Evolutionary conservation across 257 asterid genomes (phyloP).

Genomic region (Mentha longifolia): DNA sequence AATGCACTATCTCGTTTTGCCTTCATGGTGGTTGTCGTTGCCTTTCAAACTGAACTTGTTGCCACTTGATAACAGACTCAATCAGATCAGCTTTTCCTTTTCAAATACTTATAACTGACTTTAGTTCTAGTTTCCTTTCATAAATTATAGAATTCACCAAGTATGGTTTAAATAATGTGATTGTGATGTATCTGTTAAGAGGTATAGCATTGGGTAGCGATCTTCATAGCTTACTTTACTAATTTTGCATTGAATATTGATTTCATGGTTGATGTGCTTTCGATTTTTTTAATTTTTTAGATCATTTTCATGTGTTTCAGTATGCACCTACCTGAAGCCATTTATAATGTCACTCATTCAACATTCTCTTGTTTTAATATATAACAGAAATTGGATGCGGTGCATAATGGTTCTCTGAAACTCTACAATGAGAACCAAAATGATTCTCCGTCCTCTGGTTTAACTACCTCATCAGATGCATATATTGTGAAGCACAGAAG

Average conservation of each 20-base stretch:
- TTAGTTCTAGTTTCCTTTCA: neutral
- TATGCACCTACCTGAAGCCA: constrained; percentile 18
- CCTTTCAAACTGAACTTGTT: constrained; percentile 18
- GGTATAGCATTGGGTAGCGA: neutral
- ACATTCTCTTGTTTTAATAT: constrained; percentile 30
- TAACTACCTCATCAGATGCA: constrained; percentile 42
- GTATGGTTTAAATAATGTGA: neutral
- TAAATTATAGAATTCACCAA: neutral
- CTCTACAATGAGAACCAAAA: constrained; percentile 53
- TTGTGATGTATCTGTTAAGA: neutral
- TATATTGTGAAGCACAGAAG: constrained; percentile 45
- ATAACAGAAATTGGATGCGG: constrained; percentile 63
- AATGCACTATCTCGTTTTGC: constrained; percentile 13
- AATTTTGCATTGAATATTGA: neutral
- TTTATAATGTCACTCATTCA: constrained; percentile 26
- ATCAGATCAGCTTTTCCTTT: neutral
- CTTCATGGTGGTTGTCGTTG: constrained; percentile 10
- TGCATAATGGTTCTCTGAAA: constrained; percentile 51
- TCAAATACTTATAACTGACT: neutral
- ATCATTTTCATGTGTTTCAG: neutral
- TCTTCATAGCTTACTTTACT: constrained; percentile 21
- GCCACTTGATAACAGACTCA: neutral
- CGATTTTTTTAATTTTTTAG: neutral
- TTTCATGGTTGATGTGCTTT: constrained; percentile 20
- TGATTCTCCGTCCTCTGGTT: constrained; percentile 61